Evolutionary conservation across 805 yeast genomes (phyloP).

Genomic region (Ogataea populi-albae): DNA sequence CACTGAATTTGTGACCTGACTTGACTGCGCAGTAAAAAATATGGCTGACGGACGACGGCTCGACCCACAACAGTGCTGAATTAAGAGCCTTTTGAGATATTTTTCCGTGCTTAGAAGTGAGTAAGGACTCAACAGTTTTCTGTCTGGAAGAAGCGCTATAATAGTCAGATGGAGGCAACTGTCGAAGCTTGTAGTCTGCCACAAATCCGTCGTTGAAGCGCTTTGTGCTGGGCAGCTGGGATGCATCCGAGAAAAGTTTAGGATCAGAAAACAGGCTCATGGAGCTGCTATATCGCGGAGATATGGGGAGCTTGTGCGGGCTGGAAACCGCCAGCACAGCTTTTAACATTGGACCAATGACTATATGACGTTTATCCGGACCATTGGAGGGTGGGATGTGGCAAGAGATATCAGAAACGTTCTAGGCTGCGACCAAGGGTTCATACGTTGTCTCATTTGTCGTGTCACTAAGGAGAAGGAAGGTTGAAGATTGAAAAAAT

Average conservation of each 20-base stretch:
- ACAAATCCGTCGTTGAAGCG: neutral
- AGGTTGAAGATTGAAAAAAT: no score
- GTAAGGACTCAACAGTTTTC: neutral
- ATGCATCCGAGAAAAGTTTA: neutral
- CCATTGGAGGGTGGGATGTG: no score
- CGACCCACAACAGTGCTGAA: conserved; percentile 2
- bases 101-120: neutral
- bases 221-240: neutral
- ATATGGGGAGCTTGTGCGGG: no score
- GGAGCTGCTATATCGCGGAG: no score
- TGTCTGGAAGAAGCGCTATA: no score
- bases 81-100: conserved; percentile 4
- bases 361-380: no score
- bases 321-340: no score
- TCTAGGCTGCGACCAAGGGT: no score
- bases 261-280: conserved; percentile 2
- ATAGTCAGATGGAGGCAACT: neutral
- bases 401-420: no score
- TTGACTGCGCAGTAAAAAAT: conserved; percentile 9
- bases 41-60: neutral
- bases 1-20: conserved; percentile 9
- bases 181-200: neutral
- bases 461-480: no score
- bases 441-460: no score
- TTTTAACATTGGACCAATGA: no score